Conservation (phyloP, 192 early-diverging fungal genomes). For the Mortierella hygrophila region DNA sequence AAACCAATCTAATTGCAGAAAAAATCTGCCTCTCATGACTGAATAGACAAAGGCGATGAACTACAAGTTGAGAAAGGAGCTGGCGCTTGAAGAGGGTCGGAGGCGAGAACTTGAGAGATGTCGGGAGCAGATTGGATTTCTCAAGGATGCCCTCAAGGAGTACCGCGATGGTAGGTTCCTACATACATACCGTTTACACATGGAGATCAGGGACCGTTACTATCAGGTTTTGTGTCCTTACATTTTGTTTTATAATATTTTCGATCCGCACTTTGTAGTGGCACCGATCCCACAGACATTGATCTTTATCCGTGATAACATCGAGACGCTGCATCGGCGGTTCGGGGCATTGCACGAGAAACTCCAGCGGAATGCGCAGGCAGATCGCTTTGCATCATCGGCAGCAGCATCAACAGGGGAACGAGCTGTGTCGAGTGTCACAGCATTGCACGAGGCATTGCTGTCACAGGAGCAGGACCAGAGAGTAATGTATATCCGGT, state of each 20-base stretch:
- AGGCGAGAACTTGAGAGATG: constrained; percentile 32
- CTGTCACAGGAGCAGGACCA: constrained; percentile 23
- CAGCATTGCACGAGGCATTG: constrained; percentile 30
- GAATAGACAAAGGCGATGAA: constrained; percentile 57
- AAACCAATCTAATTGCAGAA: neutral
- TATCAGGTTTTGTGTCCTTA: neutral
- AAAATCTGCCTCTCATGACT: neutral
- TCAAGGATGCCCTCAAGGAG: constrained; percentile 33
- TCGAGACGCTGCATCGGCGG: constrained; percentile 46
- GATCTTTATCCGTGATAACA: constrained; percentile 53
- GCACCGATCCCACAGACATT: constrained; percentile 38
- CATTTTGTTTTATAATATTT: neutral
- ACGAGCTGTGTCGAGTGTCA: constrained; percentile 1
- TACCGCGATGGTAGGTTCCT: constrained; percentile 33
- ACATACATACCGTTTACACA: neutral
- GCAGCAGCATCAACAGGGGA: neutral
- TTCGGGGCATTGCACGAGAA: constrained; percentile 30
- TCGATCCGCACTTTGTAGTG: constrained; percentile 12
- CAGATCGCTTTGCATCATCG: neutral
- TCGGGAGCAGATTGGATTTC: constrained; percentile 45
- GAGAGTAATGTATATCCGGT: constrained; percentile 33
- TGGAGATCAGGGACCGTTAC: neutral
- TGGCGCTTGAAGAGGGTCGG: constrained; percentile 32
- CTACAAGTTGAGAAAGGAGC: constrained; percentile 51
- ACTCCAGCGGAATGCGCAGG: constrained; percentile 8